phyloP scores from a whole-genome alignment of 2,329 filamentous ascomycete genomes.

The Coniella vitis region DNA sequence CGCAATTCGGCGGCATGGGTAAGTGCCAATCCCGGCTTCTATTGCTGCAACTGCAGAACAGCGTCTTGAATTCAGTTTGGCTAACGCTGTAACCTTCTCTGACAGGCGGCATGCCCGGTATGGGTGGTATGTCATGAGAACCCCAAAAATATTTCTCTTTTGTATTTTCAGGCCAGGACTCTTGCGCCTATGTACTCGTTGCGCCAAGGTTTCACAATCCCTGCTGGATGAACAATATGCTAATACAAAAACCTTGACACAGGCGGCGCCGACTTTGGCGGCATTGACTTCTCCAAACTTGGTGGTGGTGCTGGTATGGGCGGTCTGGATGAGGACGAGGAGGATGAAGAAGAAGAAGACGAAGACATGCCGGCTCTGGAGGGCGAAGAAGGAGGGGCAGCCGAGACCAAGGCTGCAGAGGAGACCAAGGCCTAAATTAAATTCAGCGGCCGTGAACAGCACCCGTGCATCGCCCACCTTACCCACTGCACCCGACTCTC shows the following conservation, averaged over 20 bases:
- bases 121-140: slow-evolving; percentile 36
- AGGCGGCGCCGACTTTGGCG: slow-evolving; percentile 53
- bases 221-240: neutral
- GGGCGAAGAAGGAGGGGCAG: slow-evolving; percentile 46
- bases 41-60: neutral
- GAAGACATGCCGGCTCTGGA: slow-evolving; percentile 84
- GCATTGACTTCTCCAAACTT: slow-evolving; percentile 92
- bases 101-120: slow-evolving; percentile 50
- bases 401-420: slow-evolving; percentile 28
- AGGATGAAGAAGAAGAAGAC: slow-evolving; percentile 57
- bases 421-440: slow-evolving; percentile 27
- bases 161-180: neutral
- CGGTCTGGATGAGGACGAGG: slow-evolving; percentile 41
- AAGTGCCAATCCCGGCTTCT: slow-evolving; percentile 26
- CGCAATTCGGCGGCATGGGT: slow-evolving; percentile 61
- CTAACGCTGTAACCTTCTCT: slow-evolving; percentile 19
- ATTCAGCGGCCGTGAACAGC: neutral
- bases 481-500: neutral
- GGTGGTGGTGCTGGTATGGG: slow-evolving; percentile 51
- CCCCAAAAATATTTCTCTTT: neutral
- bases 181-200: neutral
- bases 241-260: slow-evolving; percentile 2
- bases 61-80: neutral
- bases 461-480: neutral
- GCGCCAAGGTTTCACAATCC: neutral